A percentile compares a stretch with the other conserved stretches of the same genome.
Conservation (phyloP, 2,329 filamentous ascomycete species). For the Alternaria solani region DNA sequence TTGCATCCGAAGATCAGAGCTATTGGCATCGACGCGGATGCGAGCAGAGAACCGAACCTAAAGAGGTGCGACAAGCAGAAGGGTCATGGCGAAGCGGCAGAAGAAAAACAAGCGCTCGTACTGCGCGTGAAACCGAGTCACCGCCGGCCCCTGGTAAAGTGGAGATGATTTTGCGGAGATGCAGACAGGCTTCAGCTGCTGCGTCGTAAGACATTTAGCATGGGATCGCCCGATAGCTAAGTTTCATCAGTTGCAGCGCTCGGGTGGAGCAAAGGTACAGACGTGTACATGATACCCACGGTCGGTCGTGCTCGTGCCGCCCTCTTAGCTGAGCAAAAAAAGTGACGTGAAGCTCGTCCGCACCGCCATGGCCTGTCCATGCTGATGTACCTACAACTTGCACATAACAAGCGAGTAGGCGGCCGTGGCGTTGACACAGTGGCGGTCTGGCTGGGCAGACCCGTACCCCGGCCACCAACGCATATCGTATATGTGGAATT, state of each 20-base stretch:
- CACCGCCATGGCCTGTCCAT: slow-evolving; percentile 4
- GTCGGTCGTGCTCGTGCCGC: slow-evolving; percentile 11
- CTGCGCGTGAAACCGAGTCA: slow-evolving; percentile 31
- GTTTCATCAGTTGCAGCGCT: slow-evolving; percentile 22
- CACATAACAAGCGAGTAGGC: slow-evolving; percentile 18
- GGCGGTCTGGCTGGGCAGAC: slow-evolving; percentile 17
- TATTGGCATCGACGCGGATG: slow-evolving; percentile 13
- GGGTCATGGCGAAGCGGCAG: slow-evolving; percentile 24
- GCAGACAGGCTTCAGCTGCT: slow-evolving; percentile 23
- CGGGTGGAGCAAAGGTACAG: slow-evolving; percentile 20
- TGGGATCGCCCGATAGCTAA: slow-evolving; percentile 16
- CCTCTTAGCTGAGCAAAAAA: slow-evolving; percentile 2
- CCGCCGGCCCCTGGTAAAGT: slow-evolving; percentile 10
- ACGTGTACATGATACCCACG: slow-evolving; percentile 19
- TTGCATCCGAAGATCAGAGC: slow-evolving; percentile 12
- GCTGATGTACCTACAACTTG: slow-evolving; percentile 17
- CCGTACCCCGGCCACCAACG: slow-evolving; percentile 10
- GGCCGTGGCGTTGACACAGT: slow-evolving; percentile 9
- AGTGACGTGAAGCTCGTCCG: background rate
- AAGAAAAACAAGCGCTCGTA: slow-evolving; percentile 23
- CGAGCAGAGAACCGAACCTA: slow-evolving; percentile 21
- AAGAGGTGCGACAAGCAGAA: slow-evolving; percentile 25
- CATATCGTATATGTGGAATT: slow-evolving; percentile 11
- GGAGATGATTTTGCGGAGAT: slow-evolving; percentile 18
- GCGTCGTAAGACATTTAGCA: slow-evolving; percentile 26